Base-by-base conservation (phyloP, 495 filamentous ascomycete species). In the Penicillium salamii region DNA sequence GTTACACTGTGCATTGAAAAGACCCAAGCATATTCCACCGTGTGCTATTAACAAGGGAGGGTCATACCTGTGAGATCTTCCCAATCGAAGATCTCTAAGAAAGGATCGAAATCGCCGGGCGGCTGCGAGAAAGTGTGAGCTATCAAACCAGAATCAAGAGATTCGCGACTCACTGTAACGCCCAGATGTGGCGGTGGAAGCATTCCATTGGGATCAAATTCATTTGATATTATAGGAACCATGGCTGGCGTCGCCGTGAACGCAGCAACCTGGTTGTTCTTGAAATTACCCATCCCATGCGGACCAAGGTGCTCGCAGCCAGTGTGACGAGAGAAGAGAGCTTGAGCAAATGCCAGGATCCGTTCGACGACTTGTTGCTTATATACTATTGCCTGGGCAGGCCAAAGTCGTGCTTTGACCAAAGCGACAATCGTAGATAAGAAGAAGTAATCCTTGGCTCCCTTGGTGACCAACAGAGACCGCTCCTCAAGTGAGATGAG, bases 401-500 rank as follows among this genome's bases (percentile, higher is more conserved):
- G 67, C 69, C 68, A 74, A 7, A 72, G 40, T 21, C 62, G 67
- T 19, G 66, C 47, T 34, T 74, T 75, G 32, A 71, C 72, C 2
- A 74, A 40, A 7, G 69, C 66, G 9, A 69, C 43, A 20, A 75
- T 67, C 2, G 71, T 72, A 0, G 69, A 74, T 36, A 74, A 58
- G 51, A 74, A 74, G 41, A 72, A 74, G 43, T 72, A 75, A 39
- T 75, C 70, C 39, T 74, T 75, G 3, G 70, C 69, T 1, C 72
- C 70, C 39, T 75, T 75, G 43, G 71, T 59, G 5, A 75, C 57
- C 7, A 68, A 51, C 12, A 69, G 50, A 31, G 66, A 63, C 1
- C 65, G 65, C 7, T 47, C 49, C 52, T 75, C 70, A 1, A 75
- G 56, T 13, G 59, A 64, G 23, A 62, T 38, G n/a, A 75, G 53